phyloP scores from a whole-genome alignment of 306 rosid species.

The Amphicarpaea edgeworthii region DNA sequence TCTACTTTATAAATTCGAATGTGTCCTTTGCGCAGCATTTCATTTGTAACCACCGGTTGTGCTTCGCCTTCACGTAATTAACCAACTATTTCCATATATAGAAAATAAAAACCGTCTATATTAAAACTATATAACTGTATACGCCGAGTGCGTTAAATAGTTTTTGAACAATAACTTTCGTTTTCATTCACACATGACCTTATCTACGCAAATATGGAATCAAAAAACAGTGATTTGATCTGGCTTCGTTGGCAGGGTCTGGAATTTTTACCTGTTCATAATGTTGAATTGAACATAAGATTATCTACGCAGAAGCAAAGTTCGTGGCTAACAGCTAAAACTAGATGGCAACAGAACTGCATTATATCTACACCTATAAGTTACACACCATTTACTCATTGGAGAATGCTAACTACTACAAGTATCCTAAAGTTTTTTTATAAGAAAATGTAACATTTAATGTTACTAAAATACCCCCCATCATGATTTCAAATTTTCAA shows the following conservation, averaged over 20 bases:
- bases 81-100: neutral
- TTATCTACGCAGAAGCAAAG: slow-evolving; percentile 14
- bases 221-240: slow-evolving; percentile 10
- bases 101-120: neutral
- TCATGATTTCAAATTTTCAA: neutral
- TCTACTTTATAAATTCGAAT: neutral
- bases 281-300: slow-evolving; percentile 2
- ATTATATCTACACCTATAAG: neutral
- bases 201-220: neutral
- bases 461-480: neutral
- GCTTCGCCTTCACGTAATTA: neutral
- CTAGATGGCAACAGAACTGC: slow-evolving; percentile 37
- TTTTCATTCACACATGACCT: neutral
- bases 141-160: no score
- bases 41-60: neutral
- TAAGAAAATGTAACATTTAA: slow-evolving; percentile 1
- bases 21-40: neutral
- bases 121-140: no score
- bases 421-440: neutral
- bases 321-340: slow-evolving; percentile 9
- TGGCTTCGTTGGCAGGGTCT: slow-evolving; percentile 3
- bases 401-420: neutral
- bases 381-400: neutral
- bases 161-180: neutral
- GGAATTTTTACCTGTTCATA: neutral